Conservation (phyloP, 345 rosid species). For the Gossypium arboreum region DNA sequence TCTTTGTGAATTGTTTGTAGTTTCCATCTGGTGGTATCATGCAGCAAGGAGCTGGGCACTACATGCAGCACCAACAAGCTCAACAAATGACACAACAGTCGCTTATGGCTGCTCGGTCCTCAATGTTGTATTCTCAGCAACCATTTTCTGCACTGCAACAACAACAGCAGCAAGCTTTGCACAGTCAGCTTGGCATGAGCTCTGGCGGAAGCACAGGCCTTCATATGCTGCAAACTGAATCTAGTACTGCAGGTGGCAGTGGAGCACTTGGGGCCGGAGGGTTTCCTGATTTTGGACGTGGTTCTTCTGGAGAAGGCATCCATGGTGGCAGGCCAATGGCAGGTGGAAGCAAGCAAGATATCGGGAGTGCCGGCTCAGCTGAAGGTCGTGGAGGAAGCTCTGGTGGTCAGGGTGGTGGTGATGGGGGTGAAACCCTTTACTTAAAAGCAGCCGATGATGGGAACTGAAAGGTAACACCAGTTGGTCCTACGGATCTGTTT, state of each 20-base stretch:
- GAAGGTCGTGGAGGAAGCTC: constrained; percentile 89
- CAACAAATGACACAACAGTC: constrained; percentile 89
- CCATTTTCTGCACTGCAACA: constrained; percentile 78
- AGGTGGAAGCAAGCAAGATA: constrained; percentile 75
- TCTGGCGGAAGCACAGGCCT: constrained; percentile 61
- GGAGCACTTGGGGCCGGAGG: constrained; percentile 55
- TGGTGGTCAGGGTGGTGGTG: constrained; percentile 53
- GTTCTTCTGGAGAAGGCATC: constrained; percentile 35
- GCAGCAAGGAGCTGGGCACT: constrained; percentile 75
- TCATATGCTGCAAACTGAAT: constrained; percentile 57
- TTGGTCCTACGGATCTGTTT: background rate
- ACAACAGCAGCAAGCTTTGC: constrained; percentile 81
- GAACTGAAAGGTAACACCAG: constrained; percentile 38
- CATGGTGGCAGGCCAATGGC: constrained; percentile 39
- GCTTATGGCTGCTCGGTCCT: constrained; percentile 83
- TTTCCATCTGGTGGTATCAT: constrained; percentile 59
- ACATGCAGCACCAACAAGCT: constrained; percentile 86
- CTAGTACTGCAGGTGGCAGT: constrained; percentile 58
- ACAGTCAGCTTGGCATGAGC: constrained; percentile 87
- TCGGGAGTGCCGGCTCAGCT: constrained; percentile 52
- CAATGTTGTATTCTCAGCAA: constrained; percentile 84
- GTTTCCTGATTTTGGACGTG: constrained; percentile 71
- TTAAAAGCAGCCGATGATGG: constrained; percentile 76
- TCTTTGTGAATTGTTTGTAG: constrained; percentile 34
- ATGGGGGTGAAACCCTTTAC: constrained; percentile 90